A percentile compares a stretch with the other conserved stretches of the same genome.
Evolutionary conservation across 2,329 filamentous ascomycete species (phyloP).

Genomic region (Alternaria sp.): DNA sequence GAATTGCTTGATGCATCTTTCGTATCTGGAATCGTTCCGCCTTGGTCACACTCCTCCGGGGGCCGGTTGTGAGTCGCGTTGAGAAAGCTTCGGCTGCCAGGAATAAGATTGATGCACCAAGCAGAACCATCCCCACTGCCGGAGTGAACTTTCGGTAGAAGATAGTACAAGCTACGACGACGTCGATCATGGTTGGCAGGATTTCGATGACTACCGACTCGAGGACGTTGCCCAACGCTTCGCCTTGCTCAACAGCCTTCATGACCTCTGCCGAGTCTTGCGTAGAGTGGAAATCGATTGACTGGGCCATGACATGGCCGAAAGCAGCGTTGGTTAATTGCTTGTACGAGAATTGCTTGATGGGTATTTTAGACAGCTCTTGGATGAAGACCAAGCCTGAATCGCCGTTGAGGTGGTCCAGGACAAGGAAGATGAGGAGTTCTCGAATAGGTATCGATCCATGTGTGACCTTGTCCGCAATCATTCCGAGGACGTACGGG

Average conservation of each 20-base stretch:
- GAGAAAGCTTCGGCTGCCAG: conserved; percentile 42
- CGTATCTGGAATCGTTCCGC: conserved; percentile 60
- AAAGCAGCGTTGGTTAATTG: conserved; percentile 69
- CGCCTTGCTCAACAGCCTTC: conserved; percentile 69
- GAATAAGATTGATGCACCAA: too few species aligned
- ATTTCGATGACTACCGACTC: conserved; percentile 69
- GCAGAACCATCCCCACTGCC: too few species aligned
- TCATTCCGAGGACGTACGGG: conserved; percentile 81
- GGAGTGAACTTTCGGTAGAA: too few species aligned
- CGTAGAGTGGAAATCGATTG: conserved; percentile 73
- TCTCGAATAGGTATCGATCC: conserved; percentile 58
- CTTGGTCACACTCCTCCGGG: conserved; percentile 54
- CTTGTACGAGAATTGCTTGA: conserved; percentile 66
- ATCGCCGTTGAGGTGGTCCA: conserved; percentile 58
- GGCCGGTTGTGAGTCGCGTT: conserved; percentile 52
- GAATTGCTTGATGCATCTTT: conserved; percentile 65
- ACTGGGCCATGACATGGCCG: conserved; percentile 72
- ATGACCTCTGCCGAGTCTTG: conserved; percentile 71
- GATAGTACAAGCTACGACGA: conserved; percentile 67
- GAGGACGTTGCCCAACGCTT: conserved; percentile 66
- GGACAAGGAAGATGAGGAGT: conserved; percentile 61
- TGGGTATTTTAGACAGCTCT: conserved; percentile 6
- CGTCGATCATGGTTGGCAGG: conserved; percentile 69
- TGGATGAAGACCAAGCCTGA: conserved; percentile 57
- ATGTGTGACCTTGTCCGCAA: conserved; percentile 69